phyloP scores from a whole-genome alignment of 306 rosid species.

The Bauhinia variegata region DNA sequence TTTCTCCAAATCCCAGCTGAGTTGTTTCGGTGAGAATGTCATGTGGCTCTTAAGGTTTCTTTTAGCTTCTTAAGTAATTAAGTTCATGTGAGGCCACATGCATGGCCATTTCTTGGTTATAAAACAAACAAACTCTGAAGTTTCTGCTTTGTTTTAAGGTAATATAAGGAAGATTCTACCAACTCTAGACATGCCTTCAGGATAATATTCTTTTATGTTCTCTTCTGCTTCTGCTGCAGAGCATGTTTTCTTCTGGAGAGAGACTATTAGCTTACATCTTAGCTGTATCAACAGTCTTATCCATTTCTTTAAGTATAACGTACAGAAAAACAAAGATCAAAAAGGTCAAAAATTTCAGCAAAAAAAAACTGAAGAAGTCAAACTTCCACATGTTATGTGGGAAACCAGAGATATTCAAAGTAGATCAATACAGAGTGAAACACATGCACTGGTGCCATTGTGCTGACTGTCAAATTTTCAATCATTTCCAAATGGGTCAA shows the following conservation, averaged over 20 bases:
- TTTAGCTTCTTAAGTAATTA: constrained; percentile 29
- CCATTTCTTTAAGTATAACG: constrained; percentile 17
- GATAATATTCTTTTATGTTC: constrained; percentile 25
- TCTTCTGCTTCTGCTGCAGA: constrained; percentile 24
- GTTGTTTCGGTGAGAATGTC: not conserved
- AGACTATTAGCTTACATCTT: constrained; percentile 7
- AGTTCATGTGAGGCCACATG: constrained; percentile 66
- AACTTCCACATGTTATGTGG: constrained; percentile 18
- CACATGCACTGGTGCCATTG: constrained; percentile 9
- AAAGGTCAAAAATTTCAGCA: not conserved
- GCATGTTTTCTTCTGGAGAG: not conserved
- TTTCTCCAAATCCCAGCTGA: not conserved
- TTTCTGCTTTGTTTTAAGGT: constrained; percentile 32
- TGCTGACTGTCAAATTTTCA: not conserved
- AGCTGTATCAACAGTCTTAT: constrained; percentile 16
- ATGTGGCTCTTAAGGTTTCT: constrained; percentile 29
- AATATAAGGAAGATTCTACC: constrained; percentile 33
- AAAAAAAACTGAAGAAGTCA: not conserved
- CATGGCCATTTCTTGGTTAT: constrained; percentile 34
- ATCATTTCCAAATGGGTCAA: not conserved
- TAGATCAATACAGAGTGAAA: not conserved
- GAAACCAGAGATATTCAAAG: constrained; percentile 28
- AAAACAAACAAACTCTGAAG: constrained; percentile 33
- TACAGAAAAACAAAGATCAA: not conserved
- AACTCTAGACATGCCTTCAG: constrained; percentile 34